phyloP scores from a whole-genome alignment of 2,329 filamentous ascomycete species.

The Fusarium sp. region DNA sequence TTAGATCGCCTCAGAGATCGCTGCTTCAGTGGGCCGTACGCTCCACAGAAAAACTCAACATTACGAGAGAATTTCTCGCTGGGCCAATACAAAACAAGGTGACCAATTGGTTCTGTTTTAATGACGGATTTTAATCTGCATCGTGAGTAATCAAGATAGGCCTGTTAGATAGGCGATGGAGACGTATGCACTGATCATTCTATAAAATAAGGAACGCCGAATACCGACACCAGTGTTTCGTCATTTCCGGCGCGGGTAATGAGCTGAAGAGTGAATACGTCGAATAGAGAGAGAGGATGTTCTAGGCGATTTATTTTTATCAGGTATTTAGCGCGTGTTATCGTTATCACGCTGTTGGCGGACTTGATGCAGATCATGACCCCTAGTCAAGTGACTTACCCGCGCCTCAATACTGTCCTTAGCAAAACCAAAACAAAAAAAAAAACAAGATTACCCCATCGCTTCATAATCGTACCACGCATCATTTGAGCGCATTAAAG shows the following conservation, averaged over 20 bases:
- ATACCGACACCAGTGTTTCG: constrained; percentile 23
- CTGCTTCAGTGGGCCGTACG: constrained; percentile 10
- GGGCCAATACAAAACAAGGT: constrained; percentile 23
- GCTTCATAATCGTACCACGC: constrained; percentile 24
- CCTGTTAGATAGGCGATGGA: constrained; percentile 35
- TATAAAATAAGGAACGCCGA: constrained; percentile 21
- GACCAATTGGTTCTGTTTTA: constrained; percentile 39
- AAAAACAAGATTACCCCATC: neutral
- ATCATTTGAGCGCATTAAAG: neutral
- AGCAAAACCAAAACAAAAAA: too few relatives aligned
- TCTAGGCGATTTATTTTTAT: too few relatives aligned
- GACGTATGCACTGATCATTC: constrained; percentile 19
- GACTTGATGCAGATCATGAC: neutral
- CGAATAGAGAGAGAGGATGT: too few relatives aligned
- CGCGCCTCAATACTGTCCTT: constrained; percentile 6
- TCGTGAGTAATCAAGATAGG: constrained; percentile 34
- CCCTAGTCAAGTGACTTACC: constrained; percentile 21
- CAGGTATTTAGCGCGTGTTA: too few relatives aligned
- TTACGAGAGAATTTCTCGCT: constrained; percentile 21
- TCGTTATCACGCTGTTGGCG: too few relatives aligned
- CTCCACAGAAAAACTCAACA: constrained; percentile 20
- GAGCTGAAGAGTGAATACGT: too few relatives aligned
- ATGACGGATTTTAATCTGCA: constrained; percentile 36
- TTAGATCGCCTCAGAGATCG: constrained; percentile 30
- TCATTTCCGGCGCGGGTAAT: neutral